These are phyloP conservation scores for Heterobasidion parviporum DNA, from an alignment of 1,284 basidiomycete genomes.

Conservation along the genomic window DNA sequence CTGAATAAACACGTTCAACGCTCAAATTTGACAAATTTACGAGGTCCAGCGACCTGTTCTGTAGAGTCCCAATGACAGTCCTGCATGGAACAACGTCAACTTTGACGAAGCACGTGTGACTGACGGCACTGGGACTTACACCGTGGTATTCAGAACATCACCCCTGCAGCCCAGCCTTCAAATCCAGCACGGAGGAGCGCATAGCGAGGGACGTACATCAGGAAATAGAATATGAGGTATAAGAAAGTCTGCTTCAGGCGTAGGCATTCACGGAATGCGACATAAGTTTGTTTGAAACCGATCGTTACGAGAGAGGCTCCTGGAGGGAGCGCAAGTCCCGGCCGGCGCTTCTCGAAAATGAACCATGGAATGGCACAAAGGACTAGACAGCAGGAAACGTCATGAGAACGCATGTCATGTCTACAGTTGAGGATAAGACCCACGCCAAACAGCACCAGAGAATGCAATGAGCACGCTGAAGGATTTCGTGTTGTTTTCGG, in stretches of 20 bases:
- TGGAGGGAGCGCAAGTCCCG: slow-evolving; percentile 58
- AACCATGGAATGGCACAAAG: slow-evolving; percentile 76
- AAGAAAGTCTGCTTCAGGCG: slow-evolving; percentile 70
- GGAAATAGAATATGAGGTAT: slow-evolving; percentile 70
- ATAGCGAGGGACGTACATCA: slow-evolving; percentile 40
- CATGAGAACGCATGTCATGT: slow-evolving; percentile 1
- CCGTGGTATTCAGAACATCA: slow-evolving; percentile 69
- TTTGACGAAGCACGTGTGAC: not conserved
- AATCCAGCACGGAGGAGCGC: not conserved
- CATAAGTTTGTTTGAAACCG: slow-evolving; percentile 62
- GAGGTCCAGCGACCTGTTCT: slow-evolving; percentile 50
- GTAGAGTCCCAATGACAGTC: slow-evolving; percentile 72
- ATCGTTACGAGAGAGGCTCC: slow-evolving; percentile 59
- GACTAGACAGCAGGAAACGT: slow-evolving; percentile 27
- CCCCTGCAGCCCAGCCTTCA: slow-evolving; percentile 31
- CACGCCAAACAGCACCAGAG: slow-evolving; percentile 68
- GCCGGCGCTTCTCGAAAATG: slow-evolving; percentile 57
- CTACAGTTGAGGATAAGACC: slow-evolving; percentile 18
- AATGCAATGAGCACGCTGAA: slow-evolving; percentile 74
- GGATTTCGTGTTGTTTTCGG: slow-evolving; percentile 70
- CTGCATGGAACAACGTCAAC: slow-evolving; percentile 23
- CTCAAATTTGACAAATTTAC: slow-evolving; percentile 9
- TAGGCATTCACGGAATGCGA: slow-evolving; percentile 59
- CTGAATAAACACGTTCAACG: slow-evolving; percentile 15
- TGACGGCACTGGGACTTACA: slow-evolving; percentile 32